phyloP scores from a whole-genome alignment of 148 eudicot genomes.

The Rhododendron vialii region DNA sequence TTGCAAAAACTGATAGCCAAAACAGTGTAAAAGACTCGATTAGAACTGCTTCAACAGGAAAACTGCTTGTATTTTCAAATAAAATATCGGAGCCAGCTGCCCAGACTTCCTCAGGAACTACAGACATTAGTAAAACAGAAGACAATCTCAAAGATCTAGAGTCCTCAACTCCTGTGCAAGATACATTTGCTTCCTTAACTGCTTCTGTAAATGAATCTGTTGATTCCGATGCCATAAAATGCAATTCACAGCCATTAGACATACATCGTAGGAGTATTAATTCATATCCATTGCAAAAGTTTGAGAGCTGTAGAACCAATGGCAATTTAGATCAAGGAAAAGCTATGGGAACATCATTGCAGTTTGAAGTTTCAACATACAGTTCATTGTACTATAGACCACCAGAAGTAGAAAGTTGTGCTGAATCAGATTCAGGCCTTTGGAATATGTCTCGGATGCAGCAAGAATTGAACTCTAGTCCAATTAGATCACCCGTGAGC shows the following conservation, averaged over 20 bases:
- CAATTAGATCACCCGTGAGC: constrained; percentile 30
- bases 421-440: constrained; percentile 33
- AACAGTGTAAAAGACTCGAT: constrained; percentile 34
- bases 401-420: constrained; percentile 36
- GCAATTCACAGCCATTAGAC: constrained; percentile 23
- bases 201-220: constrained; percentile 39
- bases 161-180: constrained; percentile 24
- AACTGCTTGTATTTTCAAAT: constrained; percentile 34
- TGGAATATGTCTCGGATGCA: constrained; percentile 20
- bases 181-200: constrained; percentile 24
- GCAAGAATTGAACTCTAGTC: constrained; percentile 31
- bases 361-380: constrained; percentile 29
- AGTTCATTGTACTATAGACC: constrained; percentile 64
- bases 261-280: constrained; percentile 14
- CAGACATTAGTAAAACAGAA: constrained; percentile 43
- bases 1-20: constrained; percentile 43
- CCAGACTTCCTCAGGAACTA: constrained; percentile 57
- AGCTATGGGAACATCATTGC: constrained; percentile 27
- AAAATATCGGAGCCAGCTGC: constrained; percentile 59
- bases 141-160: constrained; percentile 39
- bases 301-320: constrained; percentile 26
- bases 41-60: constrained; percentile 33
- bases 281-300: constrained; percentile 20
- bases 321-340: constrained; percentile 29
- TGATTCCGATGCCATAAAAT: constrained; percentile 35